Evolutionary conservation across 2,329 filamentous ascomycete species (phyloP).

Genomic region (Fusarium sp.): DNA sequence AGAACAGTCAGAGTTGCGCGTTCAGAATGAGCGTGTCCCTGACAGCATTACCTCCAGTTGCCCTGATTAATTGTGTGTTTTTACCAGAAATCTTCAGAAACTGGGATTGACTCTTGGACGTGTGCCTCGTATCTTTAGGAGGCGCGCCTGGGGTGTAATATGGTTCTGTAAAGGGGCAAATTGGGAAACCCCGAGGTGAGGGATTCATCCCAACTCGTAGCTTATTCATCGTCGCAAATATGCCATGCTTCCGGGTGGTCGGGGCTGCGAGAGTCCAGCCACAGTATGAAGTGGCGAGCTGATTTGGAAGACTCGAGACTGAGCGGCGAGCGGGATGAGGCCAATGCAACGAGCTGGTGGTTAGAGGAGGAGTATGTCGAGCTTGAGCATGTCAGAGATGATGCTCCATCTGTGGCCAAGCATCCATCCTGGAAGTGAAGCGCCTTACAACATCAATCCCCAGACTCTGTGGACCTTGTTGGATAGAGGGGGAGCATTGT

Average conservation of each 20-base stretch:
- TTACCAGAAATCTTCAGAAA: not conserved
- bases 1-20: not conserved
- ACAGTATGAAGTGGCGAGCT: not conserved
- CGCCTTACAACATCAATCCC: not conserved
- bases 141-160: not conserved
- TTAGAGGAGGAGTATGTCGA: not conserved
- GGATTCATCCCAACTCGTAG: not conserved
- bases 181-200: not conserved
- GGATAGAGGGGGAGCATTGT: not conserved
- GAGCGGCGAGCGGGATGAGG: rapidly evolving
- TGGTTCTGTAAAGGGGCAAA: not conserved
- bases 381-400: not conserved
- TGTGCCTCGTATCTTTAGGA: rapidly evolving
- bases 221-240: not conserved
- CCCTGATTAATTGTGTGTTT: not conserved
- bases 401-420: not conserved
- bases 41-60: not conserved
- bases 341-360: not conserved
- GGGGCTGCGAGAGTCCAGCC: rapidly evolving
- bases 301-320: not conserved
- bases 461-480: not conserved
- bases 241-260: not conserved
- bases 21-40: not conserved
- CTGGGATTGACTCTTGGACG: not conserved
- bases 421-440: not conserved